Percentiles rank a stretch among this genome's conserved stretches.
Conservation (phyloP, 495 filamentous ascomycete species). For the Hypoxylon cercidicola region DNA sequence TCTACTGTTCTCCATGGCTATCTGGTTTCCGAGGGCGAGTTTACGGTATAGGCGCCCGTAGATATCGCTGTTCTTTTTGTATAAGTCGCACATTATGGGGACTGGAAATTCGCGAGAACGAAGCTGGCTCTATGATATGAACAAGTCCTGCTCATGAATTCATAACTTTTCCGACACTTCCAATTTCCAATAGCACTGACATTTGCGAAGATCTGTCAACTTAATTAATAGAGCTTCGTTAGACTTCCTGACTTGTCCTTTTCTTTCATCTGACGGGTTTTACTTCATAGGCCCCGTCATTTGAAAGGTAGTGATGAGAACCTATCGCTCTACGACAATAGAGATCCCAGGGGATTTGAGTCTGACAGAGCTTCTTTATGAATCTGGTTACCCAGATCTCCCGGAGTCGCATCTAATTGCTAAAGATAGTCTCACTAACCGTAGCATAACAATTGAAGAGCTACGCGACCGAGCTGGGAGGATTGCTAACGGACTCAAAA, state of each 20-base stretch:
- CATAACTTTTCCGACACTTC: no score
- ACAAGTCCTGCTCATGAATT: no score
- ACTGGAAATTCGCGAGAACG: neutral
- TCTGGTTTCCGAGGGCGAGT: neutral
- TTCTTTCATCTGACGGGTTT: neutral
- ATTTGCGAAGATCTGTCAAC: no score
- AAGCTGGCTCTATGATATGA: no score
- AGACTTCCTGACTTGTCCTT: no score
- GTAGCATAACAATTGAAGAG: slow-evolving; percentile 48
- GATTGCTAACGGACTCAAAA: slow-evolving; percentile 47
- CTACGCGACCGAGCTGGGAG: slow-evolving; percentile 49
- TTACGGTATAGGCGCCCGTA: neutral
- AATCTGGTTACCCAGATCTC: slow-evolving; percentile 40
- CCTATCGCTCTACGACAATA: slow-evolving; percentile 46
- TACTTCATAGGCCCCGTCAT: neutral
- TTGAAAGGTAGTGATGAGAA: slow-evolving; percentile 39
- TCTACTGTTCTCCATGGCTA: slow-evolving; percentile 1
- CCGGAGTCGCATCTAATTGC: slow-evolving; percentile 50
- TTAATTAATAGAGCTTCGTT: no score
- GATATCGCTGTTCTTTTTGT: neutral
- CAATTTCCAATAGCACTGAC: no score
- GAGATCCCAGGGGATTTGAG: slow-evolving; percentile 47
- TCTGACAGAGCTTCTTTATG: slow-evolving; percentile 51
- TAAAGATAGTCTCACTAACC: slow-evolving; percentile 52
- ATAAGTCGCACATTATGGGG: neutral